Conservation (phyloP, 2,329 filamentous ascomycete genomes). For the Verticillium zaregamsianum region DNA sequence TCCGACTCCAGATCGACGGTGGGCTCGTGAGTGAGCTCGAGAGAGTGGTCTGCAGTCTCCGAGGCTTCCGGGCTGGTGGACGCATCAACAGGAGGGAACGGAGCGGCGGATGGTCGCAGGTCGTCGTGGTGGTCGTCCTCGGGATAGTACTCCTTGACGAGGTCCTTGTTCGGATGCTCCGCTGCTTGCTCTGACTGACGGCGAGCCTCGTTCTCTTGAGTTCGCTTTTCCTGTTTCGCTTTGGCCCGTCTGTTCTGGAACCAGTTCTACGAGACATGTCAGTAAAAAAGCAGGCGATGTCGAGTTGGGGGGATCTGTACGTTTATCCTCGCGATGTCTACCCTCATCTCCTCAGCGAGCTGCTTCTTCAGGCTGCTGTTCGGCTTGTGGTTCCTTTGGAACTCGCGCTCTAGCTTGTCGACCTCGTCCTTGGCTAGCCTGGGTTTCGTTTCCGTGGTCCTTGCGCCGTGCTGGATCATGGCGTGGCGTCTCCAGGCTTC, state of each 20-base stretch:
- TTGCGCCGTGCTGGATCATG: conserved; percentile 15
- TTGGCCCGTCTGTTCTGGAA: conserved; percentile 64
- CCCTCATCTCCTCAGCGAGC: conserved; percentile 56
- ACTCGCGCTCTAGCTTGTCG: conserved; percentile 55
- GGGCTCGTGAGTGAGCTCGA: not conserved
- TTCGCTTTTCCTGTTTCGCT: conserved; percentile 60
- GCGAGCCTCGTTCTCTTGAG: conserved; percentile 42
- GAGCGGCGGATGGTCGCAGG: conserved; percentile 34
- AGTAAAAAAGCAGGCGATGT: conserved; percentile 18
- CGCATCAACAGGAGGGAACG: conserved; percentile 11
- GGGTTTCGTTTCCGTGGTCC: conserved; percentile 45
- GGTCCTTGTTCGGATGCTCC: conserved; percentile 28
- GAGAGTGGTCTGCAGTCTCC: not conserved
- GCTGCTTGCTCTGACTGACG: conserved; percentile 25
- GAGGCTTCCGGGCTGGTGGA: conserved; percentile 1
- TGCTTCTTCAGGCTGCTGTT: conserved; percentile 58
- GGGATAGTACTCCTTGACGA: conserved; percentile 26
- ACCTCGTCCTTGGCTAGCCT: conserved; percentile 56
- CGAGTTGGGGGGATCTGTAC: conserved; percentile 27
- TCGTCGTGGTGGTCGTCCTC: conserved; percentile 26
- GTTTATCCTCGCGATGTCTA: conserved; percentile 62
- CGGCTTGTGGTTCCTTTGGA: conserved; percentile 61
- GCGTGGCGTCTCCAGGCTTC: conserved; percentile 4
- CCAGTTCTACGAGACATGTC: conserved; percentile 52
- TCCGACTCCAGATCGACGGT: conserved; percentile 7